Evolutionary conservation across 352 stramenopile genomes (phyloP).

Genomic region (Globisporangium middletonii): DNA sequence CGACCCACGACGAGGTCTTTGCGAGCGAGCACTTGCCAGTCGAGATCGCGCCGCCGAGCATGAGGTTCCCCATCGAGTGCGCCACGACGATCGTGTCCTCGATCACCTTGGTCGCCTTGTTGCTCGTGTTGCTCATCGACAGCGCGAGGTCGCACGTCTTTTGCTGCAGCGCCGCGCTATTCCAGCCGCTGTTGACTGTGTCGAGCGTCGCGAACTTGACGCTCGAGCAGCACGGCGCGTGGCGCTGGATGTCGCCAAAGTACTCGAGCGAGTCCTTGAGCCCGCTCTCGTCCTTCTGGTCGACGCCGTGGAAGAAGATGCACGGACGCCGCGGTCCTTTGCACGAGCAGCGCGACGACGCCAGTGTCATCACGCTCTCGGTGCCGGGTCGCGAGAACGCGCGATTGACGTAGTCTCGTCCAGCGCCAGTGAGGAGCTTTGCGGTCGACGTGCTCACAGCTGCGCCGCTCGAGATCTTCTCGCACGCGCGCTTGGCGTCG

Average conservation of each 20-base stretch:
- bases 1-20: conserved; percentile 26
- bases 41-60: conserved; percentile 28
- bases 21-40: conserved; percentile 13
- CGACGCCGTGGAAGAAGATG: conserved; percentile 58
- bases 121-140: conserved; percentile 27
- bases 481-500: conserved; percentile 9
- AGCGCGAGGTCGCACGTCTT: conserved; percentile 29
- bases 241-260: conserved; percentile 38
- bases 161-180: conserved; percentile 31
- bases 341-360: conserved; percentile 28
- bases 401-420: conserved; percentile 15
- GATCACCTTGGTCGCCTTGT: conserved; percentile 26
- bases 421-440: neutral
- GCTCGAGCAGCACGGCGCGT: conserved; percentile 57
- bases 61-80: conserved; percentile 64
- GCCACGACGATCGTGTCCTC: conserved; percentile 55
- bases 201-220: conserved; percentile 42
- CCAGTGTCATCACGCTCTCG: conserved; percentile 12
- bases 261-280: conserved; percentile 32
- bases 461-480: neutral
- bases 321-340: conserved; percentile 31
- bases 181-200: conserved; percentile 43
- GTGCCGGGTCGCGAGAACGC: conserved; percentile 13
- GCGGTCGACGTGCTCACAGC: conserved; percentile 13
- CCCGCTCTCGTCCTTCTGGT: conserved; percentile 21